A percentile compares a stretch with the other conserved stretches of the same genome.
Conservation (phyloP, 2,329 filamentous ascomycete species). For the Aspergillus calidoustus region DNA sequence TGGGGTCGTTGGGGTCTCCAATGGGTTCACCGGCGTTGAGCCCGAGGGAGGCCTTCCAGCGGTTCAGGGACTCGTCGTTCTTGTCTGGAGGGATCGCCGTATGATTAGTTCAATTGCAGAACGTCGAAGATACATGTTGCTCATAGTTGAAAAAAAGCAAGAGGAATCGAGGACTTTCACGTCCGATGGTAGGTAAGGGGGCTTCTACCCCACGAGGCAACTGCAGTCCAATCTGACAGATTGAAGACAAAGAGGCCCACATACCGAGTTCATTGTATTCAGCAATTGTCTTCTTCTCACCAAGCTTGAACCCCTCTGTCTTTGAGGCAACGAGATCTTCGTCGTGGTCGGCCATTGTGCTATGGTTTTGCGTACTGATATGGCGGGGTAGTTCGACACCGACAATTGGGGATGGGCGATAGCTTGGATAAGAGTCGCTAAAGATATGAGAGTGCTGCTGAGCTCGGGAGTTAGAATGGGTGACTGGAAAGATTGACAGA, state of each 20-base stretch:
- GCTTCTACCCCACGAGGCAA: constrained; percentile 16
- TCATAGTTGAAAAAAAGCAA: neutral
- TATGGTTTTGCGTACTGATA: constrained; percentile 19
- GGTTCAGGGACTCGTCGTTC: constrained; percentile 90
- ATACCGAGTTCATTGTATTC: constrained; percentile 93
- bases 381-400: constrained; percentile 24
- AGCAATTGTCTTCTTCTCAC: constrained; percentile 96
- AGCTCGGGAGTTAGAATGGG: neutral
- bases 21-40: constrained; percentile 73
- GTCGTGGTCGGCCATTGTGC: constrained; percentile 70
- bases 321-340: constrained; percentile 86
- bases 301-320: constrained; percentile 97
- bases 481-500: neutral
- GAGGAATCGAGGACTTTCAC: neutral
- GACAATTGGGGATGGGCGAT: constrained; percentile 11
- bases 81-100: constrained; percentile 53
- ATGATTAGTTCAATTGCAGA: constrained; percentile 26
- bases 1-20: constrained; percentile 78
- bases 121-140: neutral
- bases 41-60: constrained; percentile 96
- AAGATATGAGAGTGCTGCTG: neutral
- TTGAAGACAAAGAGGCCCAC: constrained; percentile 36
- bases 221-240: constrained; percentile 1
- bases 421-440: neutral
- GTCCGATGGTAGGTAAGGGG: constrained; percentile 1